phyloP scores from a whole-genome alignment of 306 rosid species.

The peach (Prunus persica) region DNA sequence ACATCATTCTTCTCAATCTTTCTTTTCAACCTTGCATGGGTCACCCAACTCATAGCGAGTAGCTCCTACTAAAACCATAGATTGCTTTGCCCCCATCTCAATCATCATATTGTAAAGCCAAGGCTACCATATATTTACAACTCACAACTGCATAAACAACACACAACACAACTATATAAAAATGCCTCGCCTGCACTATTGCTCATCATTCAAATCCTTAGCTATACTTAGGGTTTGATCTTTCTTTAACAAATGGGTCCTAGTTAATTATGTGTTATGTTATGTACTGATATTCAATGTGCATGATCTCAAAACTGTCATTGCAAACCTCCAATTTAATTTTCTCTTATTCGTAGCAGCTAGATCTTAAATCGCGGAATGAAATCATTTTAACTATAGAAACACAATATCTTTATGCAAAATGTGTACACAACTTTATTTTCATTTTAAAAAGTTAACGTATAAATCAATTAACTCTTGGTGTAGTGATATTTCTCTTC shows the following conservation, averaged over 20 bases:
- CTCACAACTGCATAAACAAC: constrained; percentile 15
- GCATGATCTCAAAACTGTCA: background rate
- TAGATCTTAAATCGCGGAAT: too few relatives aligned
- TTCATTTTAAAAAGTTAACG: too few relatives aligned
- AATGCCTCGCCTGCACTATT: constrained; percentile 4
- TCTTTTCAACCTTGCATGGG: constrained; percentile 31
- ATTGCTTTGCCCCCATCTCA: constrained; percentile 46
- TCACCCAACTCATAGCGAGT: constrained; percentile 15
- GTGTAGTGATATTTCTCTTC: too few relatives aligned
- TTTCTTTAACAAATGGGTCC: background rate
- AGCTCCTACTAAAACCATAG: constrained; percentile 43
- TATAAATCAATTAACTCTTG: too few relatives aligned
- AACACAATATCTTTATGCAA: too few relatives aligned
- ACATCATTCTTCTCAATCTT: constrained; percentile 41
- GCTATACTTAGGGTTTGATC: background rate
- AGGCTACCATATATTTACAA: background rate
- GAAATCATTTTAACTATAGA: too few relatives aligned
- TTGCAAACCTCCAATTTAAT: background rate
- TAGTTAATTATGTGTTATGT: background rate
- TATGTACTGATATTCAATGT: background rate
- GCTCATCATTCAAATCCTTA: background rate
- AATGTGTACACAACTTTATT: too few relatives aligned
- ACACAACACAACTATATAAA: background rate
- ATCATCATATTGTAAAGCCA: constrained; percentile 30
- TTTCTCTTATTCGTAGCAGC: background rate